Evolutionary conservation across 306 rosid genomes (phyloP), one percentile per base, ranked within the genome.

Genomic region (Lathyrus oleraceus): DNA sequence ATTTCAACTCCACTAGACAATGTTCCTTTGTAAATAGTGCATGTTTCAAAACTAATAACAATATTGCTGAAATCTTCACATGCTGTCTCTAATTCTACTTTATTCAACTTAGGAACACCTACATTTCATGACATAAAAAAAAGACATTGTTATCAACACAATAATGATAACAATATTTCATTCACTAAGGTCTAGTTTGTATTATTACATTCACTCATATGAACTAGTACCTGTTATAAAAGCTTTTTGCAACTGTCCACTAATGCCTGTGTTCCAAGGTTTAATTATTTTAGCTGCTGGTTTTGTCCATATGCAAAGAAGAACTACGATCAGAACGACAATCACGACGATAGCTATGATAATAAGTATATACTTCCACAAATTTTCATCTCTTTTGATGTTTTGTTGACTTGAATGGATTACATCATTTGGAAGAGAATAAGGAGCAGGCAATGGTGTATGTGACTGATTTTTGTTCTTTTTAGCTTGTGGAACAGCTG

Each of bases 41-140:
- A 76, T 44, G 74, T 79, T 15, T 78, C 84, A 58, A 66, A 13
- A 48, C 73, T 79, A 76, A 44, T 47, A 45, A 95, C 73, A 25
- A 95, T 91, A 65, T 95, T 95, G 85, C 99, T 95, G 75, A 95
- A 95, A 82, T 89, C 97, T 61, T 95, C 99, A 79, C 99, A 95
- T 11, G 99, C 99, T 19, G 82, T 83, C 84, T 87, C 95, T 66
- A 95, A 70, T 67, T 95, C 97, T 47, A 68, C 39, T 74, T 92
- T 74, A 81, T 95, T 87, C 83, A 95, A 73, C 81, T 95, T 95
- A 14, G 99, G 97, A 49, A 88, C 97, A 45, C 97, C 99, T 95
- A 77, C 57, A 83, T 69, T 72, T 75, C 48, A 78, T 38, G 39
- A 62, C 67, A 23, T 23, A 12, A 39, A 23, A 32, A 70, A 48